Evolutionary conservation across 2,329 filamentous ascomycete genomes (phyloP).

Genomic region (Colletotrichum sp.): DNA sequence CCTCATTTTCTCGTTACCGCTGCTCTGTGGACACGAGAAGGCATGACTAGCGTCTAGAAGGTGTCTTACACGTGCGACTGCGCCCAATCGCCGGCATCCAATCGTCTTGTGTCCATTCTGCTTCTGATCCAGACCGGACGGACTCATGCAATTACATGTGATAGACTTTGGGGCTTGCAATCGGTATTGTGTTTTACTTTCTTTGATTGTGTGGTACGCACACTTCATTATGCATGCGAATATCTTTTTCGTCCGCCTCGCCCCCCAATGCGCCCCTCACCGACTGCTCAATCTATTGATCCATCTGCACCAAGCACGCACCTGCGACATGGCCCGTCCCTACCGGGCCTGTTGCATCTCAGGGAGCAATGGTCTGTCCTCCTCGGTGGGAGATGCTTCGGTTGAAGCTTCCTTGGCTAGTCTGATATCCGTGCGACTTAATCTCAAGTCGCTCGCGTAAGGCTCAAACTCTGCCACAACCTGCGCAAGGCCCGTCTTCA

Average conservation of each 20-base stretch:
- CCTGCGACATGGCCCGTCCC: background rate
- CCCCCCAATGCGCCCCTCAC: background rate
- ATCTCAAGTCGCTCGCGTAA: conserved; percentile 73
- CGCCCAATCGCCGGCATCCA: conserved; percentile 4
- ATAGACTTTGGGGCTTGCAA: background rate
- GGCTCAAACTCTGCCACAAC: conserved; percentile 76
- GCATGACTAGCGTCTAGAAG: conserved; percentile 1
- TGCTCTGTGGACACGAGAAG: background rate
- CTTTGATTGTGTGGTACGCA: conserved; percentile 2
- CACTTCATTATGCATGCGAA: conserved; percentile 13
- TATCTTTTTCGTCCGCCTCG: background rate
- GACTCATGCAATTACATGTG: conserved; percentile 11
- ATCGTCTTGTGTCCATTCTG: conserved; percentile 11
- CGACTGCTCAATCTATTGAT: background rate
- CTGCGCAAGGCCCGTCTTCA: conserved; percentile 69
- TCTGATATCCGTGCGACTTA: conserved; percentile 74
- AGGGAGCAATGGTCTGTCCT: conserved; percentile 10
- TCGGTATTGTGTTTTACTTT: background rate
- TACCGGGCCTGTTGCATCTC: conserved; percentile 34
- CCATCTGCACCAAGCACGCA: background rate
- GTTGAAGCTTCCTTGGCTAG: conserved; percentile 72
- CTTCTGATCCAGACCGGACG: background rate
- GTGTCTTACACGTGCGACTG: conserved; percentile 4
- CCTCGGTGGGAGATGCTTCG: conserved; percentile 24
- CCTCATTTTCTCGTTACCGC: background rate